phyloP scores from a whole-genome alignment of 2,329 filamentous ascomycete genomes.

The Pseudogymnoascus sp. region DNA sequence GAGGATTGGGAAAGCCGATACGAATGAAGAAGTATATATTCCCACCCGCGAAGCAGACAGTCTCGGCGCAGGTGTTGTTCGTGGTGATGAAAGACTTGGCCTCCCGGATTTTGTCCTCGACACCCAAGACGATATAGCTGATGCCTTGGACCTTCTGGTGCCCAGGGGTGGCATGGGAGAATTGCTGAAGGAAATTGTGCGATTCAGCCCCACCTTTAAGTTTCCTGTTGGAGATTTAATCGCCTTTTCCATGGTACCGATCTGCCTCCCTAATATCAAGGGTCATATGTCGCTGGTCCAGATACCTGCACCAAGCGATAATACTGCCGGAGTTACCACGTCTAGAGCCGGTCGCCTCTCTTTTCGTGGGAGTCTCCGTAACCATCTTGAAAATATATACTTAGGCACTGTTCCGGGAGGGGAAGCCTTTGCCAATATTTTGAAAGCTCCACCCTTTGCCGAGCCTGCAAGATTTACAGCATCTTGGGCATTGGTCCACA shows the following conservation, averaged over 20 bases:
- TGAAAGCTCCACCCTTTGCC: neutral
- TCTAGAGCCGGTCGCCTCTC: constrained; percentile 16
- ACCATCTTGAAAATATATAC: constrained; percentile 12
- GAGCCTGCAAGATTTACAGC: neutral
- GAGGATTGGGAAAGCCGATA: neutral
- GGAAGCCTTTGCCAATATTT: neutral
- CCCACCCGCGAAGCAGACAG: constrained; percentile 16
- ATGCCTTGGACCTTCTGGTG: constrained; percentile 15
- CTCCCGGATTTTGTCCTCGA: constrained; percentile 17
- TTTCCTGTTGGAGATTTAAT: constrained; percentile 20
- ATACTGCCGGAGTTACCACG: constrained; percentile 19
- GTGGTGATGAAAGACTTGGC: constrained; percentile 13
- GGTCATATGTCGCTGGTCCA: constrained; percentile 16
- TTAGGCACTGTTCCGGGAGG: neutral
- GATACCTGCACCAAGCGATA: constrained; percentile 23
- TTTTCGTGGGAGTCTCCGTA: constrained; percentile 16
- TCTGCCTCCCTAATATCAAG: constrained; percentile 7
- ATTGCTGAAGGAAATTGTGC: constrained; percentile 13
- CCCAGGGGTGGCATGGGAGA: constrained; percentile 13
- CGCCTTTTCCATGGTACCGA: constrained; percentile 15
- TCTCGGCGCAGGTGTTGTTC: constrained; percentile 19
- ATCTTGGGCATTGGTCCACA: neutral
- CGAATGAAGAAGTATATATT: constrained; percentile 22
- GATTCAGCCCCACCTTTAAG: constrained; percentile 15
- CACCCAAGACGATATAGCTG: constrained; percentile 19